phyloP scores from a whole-genome alignment of 257 asterid species.

The Coffea eugenioides region DNA sequence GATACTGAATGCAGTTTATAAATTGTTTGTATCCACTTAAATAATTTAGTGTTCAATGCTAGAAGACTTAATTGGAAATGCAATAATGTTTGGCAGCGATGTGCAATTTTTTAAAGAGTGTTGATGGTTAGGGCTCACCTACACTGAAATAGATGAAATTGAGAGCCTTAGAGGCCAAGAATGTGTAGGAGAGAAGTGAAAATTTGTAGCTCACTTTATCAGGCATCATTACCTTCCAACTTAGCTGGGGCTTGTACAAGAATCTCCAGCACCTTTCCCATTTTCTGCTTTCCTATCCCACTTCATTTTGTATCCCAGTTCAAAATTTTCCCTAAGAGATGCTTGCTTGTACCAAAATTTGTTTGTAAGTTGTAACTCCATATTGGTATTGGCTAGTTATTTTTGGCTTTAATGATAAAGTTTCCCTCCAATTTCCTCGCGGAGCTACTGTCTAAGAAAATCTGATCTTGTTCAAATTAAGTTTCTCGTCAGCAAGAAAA shows the following conservation, averaged over 20 bases:
- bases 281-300: slow-evolving; percentile 1
- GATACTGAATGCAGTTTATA: slow-evolving; percentile 1
- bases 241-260: slow-evolving; percentile 31
- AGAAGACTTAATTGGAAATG: not conserved
- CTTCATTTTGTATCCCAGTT: not conserved
- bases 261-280: slow-evolving; percentile 24
- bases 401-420: not conserved
- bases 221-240: slow-evolving; percentile 33
- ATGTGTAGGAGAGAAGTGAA: slow-evolving; percentile 43
- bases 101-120: not conserved
- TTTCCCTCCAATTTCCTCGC: not conserved
- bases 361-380: not conserved
- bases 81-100: not conserved
- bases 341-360: not conserved
- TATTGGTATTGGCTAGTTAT: not conserved
- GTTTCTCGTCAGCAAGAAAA: not conserved
- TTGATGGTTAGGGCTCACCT: slow-evolving; percentile 52
- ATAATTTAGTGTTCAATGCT: not conserved
- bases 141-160: slow-evolving; percentile 24
- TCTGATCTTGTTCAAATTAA: not conserved
- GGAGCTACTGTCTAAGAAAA: not conserved
- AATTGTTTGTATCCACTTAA: not conserved
- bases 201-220: slow-evolving; percentile 33
- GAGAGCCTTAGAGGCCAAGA: slow-evolving; percentile 62
- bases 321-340: not conserved